Conservation (phyloP, 306 rosid genomes). For the Ormosia emarginata region DNA sequence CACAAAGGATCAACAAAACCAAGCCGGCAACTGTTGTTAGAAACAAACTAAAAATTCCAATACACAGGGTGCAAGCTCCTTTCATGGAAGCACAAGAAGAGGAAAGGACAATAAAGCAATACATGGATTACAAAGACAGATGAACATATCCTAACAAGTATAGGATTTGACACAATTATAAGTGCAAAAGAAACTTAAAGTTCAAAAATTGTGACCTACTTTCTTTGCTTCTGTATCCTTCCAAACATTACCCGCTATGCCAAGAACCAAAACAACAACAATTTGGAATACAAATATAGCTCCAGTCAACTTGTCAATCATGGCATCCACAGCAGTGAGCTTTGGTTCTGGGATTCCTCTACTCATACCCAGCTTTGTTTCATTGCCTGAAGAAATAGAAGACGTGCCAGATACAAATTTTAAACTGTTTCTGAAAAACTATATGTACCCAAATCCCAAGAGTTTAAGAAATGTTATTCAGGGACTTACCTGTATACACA, state of each 20-base stretch:
- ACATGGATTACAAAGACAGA: background rate
- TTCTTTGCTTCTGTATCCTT: conserved; percentile 95
- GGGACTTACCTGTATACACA: conserved; percentile 82
- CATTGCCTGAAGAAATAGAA: conserved; percentile 65
- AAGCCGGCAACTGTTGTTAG: conserved; percentile 8
- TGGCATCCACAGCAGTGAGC: conserved; percentile 96
- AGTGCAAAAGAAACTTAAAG: conserved; percentile 16
- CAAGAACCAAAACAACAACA: conserved; percentile 95
- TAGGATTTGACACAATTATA: conserved; percentile 11
- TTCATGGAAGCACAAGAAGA: background rate
- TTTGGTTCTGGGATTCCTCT: conserved; percentile 97
- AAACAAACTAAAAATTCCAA: conserved; percentile 3
- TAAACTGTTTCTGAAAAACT: conserved; percentile 12
- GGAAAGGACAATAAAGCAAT: conserved; percentile 12
- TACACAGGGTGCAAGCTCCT: background rate
- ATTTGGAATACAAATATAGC: conserved; percentile 95
- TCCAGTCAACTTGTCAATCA: conserved; percentile 97
- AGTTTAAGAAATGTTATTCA: conserved; percentile 19
- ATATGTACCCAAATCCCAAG: conserved; percentile 14
- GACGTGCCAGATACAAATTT: conserved; percentile 4
- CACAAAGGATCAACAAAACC: conserved; percentile 4
- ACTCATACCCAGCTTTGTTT: conserved; percentile 98
- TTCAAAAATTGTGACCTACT: conserved; percentile 42
- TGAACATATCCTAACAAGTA: background rate
- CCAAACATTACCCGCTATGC: conserved; percentile 97